A percentile compares a stretch with the other conserved stretches of the same genome.
Evolutionary conservation across 495 filamentous ascomycete genomes (phyloP).

Genomic region (Astrocystis sublimbata): DNA sequence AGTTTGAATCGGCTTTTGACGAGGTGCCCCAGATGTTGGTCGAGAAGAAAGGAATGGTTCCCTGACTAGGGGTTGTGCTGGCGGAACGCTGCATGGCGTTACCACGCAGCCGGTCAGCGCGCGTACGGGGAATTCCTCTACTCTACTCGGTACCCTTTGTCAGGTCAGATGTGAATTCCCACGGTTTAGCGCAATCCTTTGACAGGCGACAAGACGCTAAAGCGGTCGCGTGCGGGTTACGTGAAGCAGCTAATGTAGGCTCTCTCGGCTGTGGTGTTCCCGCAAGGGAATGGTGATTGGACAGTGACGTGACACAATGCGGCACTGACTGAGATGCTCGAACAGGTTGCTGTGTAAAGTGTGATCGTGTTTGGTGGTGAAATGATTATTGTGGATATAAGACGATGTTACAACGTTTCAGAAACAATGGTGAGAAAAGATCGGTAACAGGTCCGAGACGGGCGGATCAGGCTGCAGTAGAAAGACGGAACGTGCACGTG

Average conservation of each 20-base stretch:
- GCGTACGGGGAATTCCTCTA: too few species aligned
- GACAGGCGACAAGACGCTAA: conserved; percentile 8
- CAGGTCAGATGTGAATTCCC: conserved; percentile 5
- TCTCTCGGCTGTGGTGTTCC: neutral
- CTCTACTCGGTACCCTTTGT: conserved; percentile 6
- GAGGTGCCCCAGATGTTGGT: conserved; percentile 39
- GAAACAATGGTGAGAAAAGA: neutral
- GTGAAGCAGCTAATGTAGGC: neutral
- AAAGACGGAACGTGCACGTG: neutral
- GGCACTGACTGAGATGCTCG: neutral
- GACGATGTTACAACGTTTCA: neutral
- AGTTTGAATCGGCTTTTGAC: conserved; percentile 10
- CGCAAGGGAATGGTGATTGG: too few species aligned
- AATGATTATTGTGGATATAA: neutral
- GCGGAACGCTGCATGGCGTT: conserved; percentile 43
- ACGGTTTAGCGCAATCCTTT: conserved; percentile 15
- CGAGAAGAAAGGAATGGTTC: conserved; percentile 47
- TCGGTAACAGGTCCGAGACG: neutral
- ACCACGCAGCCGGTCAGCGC: neutral
- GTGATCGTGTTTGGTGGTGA: neutral
- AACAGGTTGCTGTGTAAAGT: neutral
- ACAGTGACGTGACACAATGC: neutral
- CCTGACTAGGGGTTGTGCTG: conserved; percentile 38
- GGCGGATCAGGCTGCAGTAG: neutral
- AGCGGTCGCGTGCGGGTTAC: neutral